These are phyloP conservation scores for Chrysosporium keratinophilum DNA, from an alignment of 2,329 filamentous ascomycete species.

Conservation along the genomic window DNA sequence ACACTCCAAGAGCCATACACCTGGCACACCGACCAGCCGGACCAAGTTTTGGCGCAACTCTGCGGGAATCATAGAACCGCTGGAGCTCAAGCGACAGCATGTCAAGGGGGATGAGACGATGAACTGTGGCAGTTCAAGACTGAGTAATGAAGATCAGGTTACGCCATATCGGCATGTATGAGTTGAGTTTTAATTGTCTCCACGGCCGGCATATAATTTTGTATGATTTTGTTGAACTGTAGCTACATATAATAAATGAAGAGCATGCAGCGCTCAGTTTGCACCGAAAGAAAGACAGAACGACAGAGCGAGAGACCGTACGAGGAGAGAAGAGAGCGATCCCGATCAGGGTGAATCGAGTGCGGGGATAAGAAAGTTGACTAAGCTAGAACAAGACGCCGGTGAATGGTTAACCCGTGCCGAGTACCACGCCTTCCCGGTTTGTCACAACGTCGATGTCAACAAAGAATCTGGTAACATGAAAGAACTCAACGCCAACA, in stretches of 20 bases:
- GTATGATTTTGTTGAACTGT: not conserved
- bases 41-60: slow-evolving; percentile 7
- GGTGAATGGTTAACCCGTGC: not conserved
- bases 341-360: too few relatives aligned
- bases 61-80: slow-evolving; percentile 5
- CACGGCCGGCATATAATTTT: not conserved
- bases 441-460: not conserved
- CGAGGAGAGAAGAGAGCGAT: too few relatives aligned
- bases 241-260: not conserved
- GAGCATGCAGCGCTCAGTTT: too few relatives aligned
- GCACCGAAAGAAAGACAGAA: not conserved
- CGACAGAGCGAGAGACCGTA: not conserved
- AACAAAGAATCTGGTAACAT: too few relatives aligned
- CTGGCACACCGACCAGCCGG: not conserved
- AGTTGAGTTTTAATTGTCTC: not conserved
- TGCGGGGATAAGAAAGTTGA: too few relatives aligned
- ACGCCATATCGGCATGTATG: slow-evolving; percentile 9
- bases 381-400: not conserved
- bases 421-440: not conserved
- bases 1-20: not conserved
- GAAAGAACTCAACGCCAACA: too few relatives aligned
- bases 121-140: slow-evolving; percentile 5
- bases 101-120: not conserved
- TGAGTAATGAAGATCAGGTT: slow-evolving; percentile 8
- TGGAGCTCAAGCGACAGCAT: slow-evolving; percentile 7